Evolutionary conservation across 2,329 filamentous ascomycete species (phyloP).

Genomic region (Thelonectria olida): DNA sequence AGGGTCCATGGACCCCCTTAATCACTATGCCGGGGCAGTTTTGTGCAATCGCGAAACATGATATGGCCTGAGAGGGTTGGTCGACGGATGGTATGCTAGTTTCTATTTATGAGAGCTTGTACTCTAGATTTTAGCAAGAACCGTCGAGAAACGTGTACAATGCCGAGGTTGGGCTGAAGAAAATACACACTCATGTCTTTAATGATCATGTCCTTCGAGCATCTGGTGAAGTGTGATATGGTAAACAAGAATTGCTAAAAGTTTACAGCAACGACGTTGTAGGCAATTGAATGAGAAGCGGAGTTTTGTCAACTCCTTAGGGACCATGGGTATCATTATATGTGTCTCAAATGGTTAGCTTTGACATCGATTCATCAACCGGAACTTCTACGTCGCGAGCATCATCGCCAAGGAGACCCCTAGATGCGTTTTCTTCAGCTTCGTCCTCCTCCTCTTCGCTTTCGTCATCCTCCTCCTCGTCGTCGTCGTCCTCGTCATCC

Average conservation of each 20-base stretch:
- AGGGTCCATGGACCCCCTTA: slow-evolving; percentile 31
- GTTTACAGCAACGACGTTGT: not conserved
- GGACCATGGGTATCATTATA: slow-evolving; percentile 36
- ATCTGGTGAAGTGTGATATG: not conserved
- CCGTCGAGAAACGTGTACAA: slow-evolving; percentile 34
- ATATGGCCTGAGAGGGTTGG: slow-evolving; percentile 48
- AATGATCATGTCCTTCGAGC: slow-evolving; percentile 1
- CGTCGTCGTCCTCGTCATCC: slow-evolving; percentile 41
- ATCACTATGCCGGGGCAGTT: slow-evolving; percentile 35
- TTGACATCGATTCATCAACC: slow-evolving; percentile 42
- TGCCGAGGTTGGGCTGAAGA: slow-evolving; percentile 28
- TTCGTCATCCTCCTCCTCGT: slow-evolving; percentile 41
- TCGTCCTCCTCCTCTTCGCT: slow-evolving; percentile 39
- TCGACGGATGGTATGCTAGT: slow-evolving; percentile 44
- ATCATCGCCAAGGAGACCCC: slow-evolving; percentile 34
- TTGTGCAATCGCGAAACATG: slow-evolving; percentile 47
- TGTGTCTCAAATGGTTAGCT: slow-evolving; percentile 38
- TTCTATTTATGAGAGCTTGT: slow-evolving; percentile 50
- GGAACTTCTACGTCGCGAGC: slow-evolving; percentile 23
- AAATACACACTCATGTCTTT: slow-evolving; percentile 38
- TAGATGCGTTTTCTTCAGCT: slow-evolving; percentile 22
- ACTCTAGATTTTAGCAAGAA: slow-evolving; percentile 49
- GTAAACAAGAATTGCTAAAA: not conserved
- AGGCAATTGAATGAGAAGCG: not conserved
- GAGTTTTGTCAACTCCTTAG: not conserved